Evolutionary conservation across 352 stramenopile species (phyloP), one percentile per base, ranked within the genome.

Genomic region (Globisporangium paroecandrum): DNA sequence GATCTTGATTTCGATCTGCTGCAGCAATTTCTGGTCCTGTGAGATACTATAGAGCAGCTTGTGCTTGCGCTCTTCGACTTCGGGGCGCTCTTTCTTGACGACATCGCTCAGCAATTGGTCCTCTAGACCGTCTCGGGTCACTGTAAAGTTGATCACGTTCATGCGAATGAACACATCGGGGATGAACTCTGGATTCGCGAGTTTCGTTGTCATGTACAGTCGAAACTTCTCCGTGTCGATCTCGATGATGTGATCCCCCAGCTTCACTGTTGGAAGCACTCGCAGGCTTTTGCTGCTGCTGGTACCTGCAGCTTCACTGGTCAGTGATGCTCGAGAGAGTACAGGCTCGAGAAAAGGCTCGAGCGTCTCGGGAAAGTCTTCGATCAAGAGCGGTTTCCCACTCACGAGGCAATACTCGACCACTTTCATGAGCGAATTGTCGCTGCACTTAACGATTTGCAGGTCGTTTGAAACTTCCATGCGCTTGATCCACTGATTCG

Each of bases 131-230:
- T 93, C 83, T n/a, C 81, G 81, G 1, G 92, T 98, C 27, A 98
- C 93, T 0, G 87, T 97, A 64, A 98, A 98, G 67, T 98, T 98
- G 62, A 98, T 96, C 4, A 98, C 77, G 56, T 91, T 98, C 32
- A 97, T 89, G 60, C 92, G 93, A 62, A 98, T 97, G 65, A 91
- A 98, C 8, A 98, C 80, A 46, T 98, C 93, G 6, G 93, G 92
- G 0, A 87, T 69, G 64, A 98, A 98, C 49, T 89, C 81, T 10
- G 93, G 93, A 59, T 98, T 98, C 0, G 89, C 79, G n/a, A 98
- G 70, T 58, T 98, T 98, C 0, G 92, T 98, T 1, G 91, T 96
- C 58, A 98, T 72, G 68, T 97, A 98, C 69, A 98, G 69, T 1
- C 87, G 87, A 36, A 98, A 98, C 6, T 67, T 77, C 6, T 76